phyloP scores from a whole-genome alignment of 2,329 filamentous ascomycete species.

The Ophiocordyceps unilateralis region DNA sequence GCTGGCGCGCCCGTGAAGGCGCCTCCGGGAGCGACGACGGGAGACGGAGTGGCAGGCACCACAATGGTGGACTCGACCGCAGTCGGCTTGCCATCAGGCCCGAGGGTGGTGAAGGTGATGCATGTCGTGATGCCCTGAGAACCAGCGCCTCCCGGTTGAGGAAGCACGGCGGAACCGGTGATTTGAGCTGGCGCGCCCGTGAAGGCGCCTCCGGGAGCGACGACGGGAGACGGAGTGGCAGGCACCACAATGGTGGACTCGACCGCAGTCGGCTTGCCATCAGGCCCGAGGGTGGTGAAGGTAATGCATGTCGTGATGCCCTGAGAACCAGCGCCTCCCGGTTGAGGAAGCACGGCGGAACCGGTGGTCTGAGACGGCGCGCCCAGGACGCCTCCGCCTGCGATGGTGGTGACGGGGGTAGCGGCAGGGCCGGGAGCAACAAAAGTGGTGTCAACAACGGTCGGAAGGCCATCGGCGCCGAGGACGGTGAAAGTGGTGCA shows the following conservation, averaged over 20 bases:
- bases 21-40: conserved; percentile 3
- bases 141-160: background rate
- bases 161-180: conserved; percentile 4
- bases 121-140: conserved; percentile 11
- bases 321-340: background rate
- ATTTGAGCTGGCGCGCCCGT: conserved; percentile 8
- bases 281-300: conserved; percentile 9
- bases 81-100: conserved; percentile 10
- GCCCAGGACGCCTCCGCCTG: conserved; percentile 7
- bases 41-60: conserved; percentile 5
- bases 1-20: conserved; percentile 9
- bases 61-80: conserved; percentile 17
- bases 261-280: conserved; percentile 13
- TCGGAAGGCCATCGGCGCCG: conserved; percentile 11
- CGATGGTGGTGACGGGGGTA: conserved; percentile 1
- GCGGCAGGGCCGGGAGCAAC: conserved; percentile 6
- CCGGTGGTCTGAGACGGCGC: conserved; percentile 7
- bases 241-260: conserved; percentile 15
- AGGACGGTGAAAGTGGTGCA: conserved; percentile 13
- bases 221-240: conserved; percentile 1
- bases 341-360: conserved; percentile 1
- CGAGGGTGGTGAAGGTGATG: conserved; percentile 11
- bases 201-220: conserved; percentile 6
- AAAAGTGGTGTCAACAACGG: conserved; percentile 12
- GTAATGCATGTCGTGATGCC: conserved; percentile 13